phyloP scores from a whole-genome alignment of 495 filamentous ascomycete genomes.

The Penicillium canariense region DNA sequence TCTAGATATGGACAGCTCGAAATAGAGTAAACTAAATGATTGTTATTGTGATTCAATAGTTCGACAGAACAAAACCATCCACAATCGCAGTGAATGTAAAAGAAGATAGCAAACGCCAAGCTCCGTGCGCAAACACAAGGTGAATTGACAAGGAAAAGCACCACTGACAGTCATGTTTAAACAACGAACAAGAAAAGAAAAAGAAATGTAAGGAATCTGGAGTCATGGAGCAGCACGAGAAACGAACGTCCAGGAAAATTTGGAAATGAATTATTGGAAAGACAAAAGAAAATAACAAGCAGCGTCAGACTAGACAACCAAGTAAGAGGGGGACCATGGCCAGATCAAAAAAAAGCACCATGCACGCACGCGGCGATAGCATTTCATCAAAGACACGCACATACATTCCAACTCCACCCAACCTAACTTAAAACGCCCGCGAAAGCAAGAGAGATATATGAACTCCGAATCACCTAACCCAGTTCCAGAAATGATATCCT shows the following conservation, averaged over 20 bases:
- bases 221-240: background rate
- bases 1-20: too few species aligned
- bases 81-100: background rate
- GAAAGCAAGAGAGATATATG: conserved; percentile 4
- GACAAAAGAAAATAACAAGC: conserved; percentile 1
- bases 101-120: background rate
- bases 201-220: background rate
- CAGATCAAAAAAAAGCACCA: background rate
- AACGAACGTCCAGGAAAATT: background rate
- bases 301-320: conserved; percentile 2
- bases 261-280: background rate
- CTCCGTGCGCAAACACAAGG: background rate
- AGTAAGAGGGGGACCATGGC: background rate
- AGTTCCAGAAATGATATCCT: conserved; percentile 19
- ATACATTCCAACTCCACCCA: conserved; percentile 10
- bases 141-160: background rate
- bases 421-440: conserved; percentile 9
- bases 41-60: background rate
- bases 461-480: conserved; percentile 19
- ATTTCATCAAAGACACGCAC: background rate
- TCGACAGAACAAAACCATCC: background rate
- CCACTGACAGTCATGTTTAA: background rate
- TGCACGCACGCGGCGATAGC: conserved; percentile 3
- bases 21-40: too few species aligned
- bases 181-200: background rate